Percentiles rank a stretch among this genome's conserved stretches.
phyloP scores from a whole-genome alignment of 192 early-diverging fungal species.

The Pilaira anomala region DNA sequence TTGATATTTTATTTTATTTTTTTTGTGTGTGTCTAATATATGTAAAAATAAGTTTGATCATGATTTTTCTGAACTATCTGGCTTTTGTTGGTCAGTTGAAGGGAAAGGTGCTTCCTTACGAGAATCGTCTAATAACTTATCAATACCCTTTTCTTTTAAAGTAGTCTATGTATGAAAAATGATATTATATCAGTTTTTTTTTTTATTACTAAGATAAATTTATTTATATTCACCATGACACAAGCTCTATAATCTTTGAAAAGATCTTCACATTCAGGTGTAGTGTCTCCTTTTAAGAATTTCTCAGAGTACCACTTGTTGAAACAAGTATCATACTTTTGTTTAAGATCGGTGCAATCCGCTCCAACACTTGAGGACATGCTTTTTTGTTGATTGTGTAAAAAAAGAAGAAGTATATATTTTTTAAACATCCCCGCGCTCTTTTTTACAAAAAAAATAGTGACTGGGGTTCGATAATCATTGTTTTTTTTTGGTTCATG shows the following conservation, averaged over 20 bases:
- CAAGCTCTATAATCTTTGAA: conserved; percentile 84
- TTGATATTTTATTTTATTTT: neutral
- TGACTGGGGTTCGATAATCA: too few species aligned
- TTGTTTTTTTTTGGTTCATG: too few species aligned
- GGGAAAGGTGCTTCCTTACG: conserved; percentile 71
- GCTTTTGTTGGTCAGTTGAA: conserved; percentile 12
- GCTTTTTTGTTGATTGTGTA: too few species aligned
- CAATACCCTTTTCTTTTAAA: conserved; percentile 80
- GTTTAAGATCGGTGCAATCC: conserved; percentile 77
- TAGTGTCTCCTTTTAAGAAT: conserved; percentile 82
- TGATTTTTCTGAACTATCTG: neutral
- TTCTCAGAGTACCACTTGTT: conserved; percentile 96
- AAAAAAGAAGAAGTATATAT: too few species aligned
- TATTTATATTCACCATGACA: conserved; percentile 58
- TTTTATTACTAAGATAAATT: neutral
- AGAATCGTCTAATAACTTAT: conserved; percentile 80
- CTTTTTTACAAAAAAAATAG: too few species aligned
- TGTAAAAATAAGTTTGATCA: too few species aligned
- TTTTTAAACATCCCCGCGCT: too few species aligned
- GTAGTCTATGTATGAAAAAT: conserved; percentile 45
- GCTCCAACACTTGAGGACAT: conserved; percentile 64
- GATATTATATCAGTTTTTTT: too few species aligned
- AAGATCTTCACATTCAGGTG: conserved; percentile 76
- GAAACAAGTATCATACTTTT: conserved; percentile 89
- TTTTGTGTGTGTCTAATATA: neutral